Percentiles rank a stretch among this genome's conserved stretches.
These are phyloP conservation scores for Beauveria bassiana DNA, from an alignment of 2,329 filamentous ascomycete species.

Conservation along the genomic window DNA sequence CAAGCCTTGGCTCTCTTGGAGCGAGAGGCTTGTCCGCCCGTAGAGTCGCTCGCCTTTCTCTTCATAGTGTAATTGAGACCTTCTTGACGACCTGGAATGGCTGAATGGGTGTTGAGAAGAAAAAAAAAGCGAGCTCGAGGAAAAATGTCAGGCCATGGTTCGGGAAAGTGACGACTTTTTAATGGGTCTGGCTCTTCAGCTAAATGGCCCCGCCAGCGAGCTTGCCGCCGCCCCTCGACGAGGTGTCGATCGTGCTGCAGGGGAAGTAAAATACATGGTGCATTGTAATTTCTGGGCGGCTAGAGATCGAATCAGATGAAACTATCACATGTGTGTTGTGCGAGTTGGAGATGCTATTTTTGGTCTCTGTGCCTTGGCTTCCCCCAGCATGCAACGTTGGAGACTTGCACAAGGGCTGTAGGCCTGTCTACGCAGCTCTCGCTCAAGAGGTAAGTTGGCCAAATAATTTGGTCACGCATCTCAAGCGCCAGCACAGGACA, in stretches of 20 bases:
- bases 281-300: not conserved
- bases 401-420: too few species aligned
- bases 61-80: constrained; percentile 3
- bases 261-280: not conserved
- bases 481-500: too few species aligned
- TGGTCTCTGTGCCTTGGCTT: not conserved
- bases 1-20: constrained; percentile 5
- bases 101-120: not conserved
- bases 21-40: not conserved
- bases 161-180: constrained; percentile 10
- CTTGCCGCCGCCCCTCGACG: not conserved
- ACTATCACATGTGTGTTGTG: not conserved
- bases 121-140: not conserved
- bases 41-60: constrained; percentile 8
- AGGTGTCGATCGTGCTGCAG: not conserved
- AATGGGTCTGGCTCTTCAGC: not conserved
- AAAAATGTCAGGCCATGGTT: constrained; percentile 9
- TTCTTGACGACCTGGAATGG: not conserved
- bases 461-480: too few species aligned
- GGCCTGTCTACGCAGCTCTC: too few species aligned
- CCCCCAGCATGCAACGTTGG: too few species aligned
- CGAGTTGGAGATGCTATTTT: not conserved
- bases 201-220: not conserved
- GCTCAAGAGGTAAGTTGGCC: not conserved
- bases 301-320: not conserved